Evolutionary conservation across 1,284 basidiomycete species (phyloP), one percentile per base, ranked within the genome.

Genomic region (Violaceomyces palustris): DNA sequence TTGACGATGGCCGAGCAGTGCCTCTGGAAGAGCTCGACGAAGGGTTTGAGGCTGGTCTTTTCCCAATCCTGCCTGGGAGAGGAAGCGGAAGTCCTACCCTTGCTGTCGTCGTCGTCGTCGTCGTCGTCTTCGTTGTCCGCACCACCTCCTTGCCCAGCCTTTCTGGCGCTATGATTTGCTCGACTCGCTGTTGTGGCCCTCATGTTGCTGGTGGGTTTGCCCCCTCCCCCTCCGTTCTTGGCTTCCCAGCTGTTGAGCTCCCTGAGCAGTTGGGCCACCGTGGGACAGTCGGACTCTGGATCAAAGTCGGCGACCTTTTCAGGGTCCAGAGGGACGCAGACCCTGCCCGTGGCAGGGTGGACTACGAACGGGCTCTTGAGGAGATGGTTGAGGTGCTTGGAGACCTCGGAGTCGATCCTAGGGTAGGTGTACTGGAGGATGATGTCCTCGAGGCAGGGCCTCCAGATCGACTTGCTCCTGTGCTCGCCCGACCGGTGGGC

Each of bases 331-430:
- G 94, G 94, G 0, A 98, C 88, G 74, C 93, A 99, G 9, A 99
- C 83, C 30, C 91, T 82, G 1, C 92, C 92, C 1, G 94, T 98
- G 52, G 89, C 89, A 0, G 94, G 93, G 74, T 99, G 93, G 0
- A 98, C 79, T 70, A 91, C 94, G 75, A 99, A 98, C 0, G 94
- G 94, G 21, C 89, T 85, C 75, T 99, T 99, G 52, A 99, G 82
- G 77, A 99, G 80, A 77, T 99, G 94, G 76, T 98, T 98, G 45
- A 91, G 81, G 68, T 93, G 89, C 70, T 97, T 94, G 2, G 91
- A 92, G 12, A 99, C 93, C 74, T 98, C 93, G 6, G 88, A 85
- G 74, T 99, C 93, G 51, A 99, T 82, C 14, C 93, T 84, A 2
- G 94, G 93, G 73, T 98, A 98, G 0, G 88, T 93, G 75, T 96